Evolutionary conservation across 1,284 basidiomycete genomes (phyloP), one percentile per base, ranked within the genome.

Genomic region (Sporisorium graminicola): DNA sequence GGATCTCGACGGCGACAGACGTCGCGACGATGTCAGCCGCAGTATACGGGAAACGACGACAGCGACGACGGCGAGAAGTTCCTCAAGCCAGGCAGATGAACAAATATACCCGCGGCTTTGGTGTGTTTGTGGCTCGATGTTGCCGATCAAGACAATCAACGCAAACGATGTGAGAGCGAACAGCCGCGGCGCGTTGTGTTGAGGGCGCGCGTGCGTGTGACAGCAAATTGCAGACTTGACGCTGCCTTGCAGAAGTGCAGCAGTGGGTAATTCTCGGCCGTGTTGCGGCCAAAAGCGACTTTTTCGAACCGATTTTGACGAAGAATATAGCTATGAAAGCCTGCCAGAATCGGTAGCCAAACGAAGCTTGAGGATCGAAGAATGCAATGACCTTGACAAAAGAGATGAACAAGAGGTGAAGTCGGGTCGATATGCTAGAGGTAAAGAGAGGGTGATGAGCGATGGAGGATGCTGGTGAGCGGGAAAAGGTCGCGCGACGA

Each of bases 401-500:
- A 13, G 7, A 9, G 47, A 33, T 24, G 51, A 27, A 33, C 22
- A 10, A 27, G 12, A 4, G 52, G 51, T 20, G 31, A 29, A 50
- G 47, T 5, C 14, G 54, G 35, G 22, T 20, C 49, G 54, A 22
- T 33, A 58, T 40, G 58, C 29, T 44, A 37, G 26, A 40, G 50
- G 35, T 6, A 65, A 60, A 27, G 33, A 18, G 31, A 26, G 43
- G 35, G 14, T 33, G 44, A 43, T 37, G 49, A 57, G 43, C 29
- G 58, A 52, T 53, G 18, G 26, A 18, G 50, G 58, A 60, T 58
- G 69, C 42, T 65, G 67, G 68, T 64, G 57, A 37, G n/a, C 46
- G 55, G 31, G 51, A 71, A 62, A 62, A 58, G 69, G 69, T 71
- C 69, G 69, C 58, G 69, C 63, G 63, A 71, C 69, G 69, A 56